Evolutionary conservation across 768 basidiomycete species (phyloP), one percentile per base, ranked within the genome.

Genomic region (Pisolithus microcarpus): DNA sequence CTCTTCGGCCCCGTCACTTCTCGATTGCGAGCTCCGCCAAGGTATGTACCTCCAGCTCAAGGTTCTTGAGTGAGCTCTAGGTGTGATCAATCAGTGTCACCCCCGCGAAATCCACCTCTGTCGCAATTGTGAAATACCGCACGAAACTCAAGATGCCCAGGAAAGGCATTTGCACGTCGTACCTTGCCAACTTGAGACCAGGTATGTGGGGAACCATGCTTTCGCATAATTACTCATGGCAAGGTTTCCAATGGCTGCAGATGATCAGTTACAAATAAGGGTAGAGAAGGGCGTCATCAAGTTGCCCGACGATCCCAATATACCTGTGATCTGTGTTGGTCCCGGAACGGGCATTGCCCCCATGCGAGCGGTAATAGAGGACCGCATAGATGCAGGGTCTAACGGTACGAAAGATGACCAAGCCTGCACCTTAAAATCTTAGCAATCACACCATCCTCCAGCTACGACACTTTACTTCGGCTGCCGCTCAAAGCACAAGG

Each of bases 391-490:
- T 15, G 65, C 63, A 15, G 84, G 81, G 3, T 75, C 80, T 1
- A 60, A 68, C 37, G 71, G 91, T 91, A 52, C 38, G 64, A n/a
- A n/a, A n/a, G n/a, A n/a, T n/a, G n/a, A n/a, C n/a, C n/a, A 55
- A 23, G 26, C 7, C 7, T 1, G 11, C 2, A 1, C 16, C 37
- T 3, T 23, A 13, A 31, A 26, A 31, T 42, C 40, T 23, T 30
- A 15, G 21, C 23, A 52, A 23, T 31, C 11, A 36, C 23, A 36
- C 15, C 23, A 10, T 16, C 5, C 1, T 46, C 31, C 55, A 87
- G 91, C 77, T 6, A 95, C 91, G 53, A 80, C 73, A 0, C 74
- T 97, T 6, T 98, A 96, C 67, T 97, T 96, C 62, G 95, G 95
- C 1, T 96, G 92, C 61, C 79, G 94, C 16, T 87, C 85, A 1